These are phyloP conservation scores for Crucihimalaya himalaica DNA, from an alignment of 345 rosid genomes.

Conservation along the genomic window DNA sequence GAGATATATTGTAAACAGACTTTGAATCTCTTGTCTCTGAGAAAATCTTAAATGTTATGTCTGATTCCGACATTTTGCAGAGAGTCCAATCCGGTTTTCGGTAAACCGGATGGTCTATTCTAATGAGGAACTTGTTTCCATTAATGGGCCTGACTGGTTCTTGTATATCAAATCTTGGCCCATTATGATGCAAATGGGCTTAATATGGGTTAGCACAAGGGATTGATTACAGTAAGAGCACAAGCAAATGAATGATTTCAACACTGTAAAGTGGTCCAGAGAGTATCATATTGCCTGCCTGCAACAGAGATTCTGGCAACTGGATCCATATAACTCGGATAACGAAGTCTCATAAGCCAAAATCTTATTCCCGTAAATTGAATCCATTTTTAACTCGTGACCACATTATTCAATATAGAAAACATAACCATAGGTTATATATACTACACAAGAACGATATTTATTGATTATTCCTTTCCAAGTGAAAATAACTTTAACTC, in stretches of 20 bases:
- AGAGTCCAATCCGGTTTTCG: neutral
- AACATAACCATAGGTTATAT: slow-evolving; percentile 18
- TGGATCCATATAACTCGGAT: slow-evolving; percentile 41
- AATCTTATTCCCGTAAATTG: slow-evolving; percentile 26
- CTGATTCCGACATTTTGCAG: too few species aligned
- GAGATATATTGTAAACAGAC: slow-evolving; percentile 16
- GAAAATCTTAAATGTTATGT: neutral
- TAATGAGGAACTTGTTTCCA: neutral
- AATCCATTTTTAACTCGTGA: slow-evolving; percentile 34
- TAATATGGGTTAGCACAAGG: neutral
- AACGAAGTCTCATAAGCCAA: slow-evolving; percentile 44
- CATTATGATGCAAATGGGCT: neutral
- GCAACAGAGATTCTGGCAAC: slow-evolving; percentile 41
- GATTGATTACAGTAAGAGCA: slow-evolving; percentile 23
- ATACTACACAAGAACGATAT: slow-evolving; percentile 7
- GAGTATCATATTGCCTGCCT: slow-evolving; percentile 38
- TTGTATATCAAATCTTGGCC: neutral
- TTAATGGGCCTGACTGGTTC: slow-evolving; percentile 16
- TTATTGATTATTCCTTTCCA: slow-evolving; percentile 32
- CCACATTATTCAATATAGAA: slow-evolving; percentile 19
- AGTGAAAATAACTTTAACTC: slow-evolving; percentile 36
- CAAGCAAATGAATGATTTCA: slow-evolving; percentile 34
- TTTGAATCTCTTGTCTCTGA: neutral
- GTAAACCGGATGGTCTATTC: neutral
- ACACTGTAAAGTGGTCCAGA: slow-evolving; percentile 39